Evolutionary conservation across 2,329 filamentous ascomycete species (phyloP), one percentile per base, ranked within the genome.

Genomic region (Penicillium concentricum): DNA sequence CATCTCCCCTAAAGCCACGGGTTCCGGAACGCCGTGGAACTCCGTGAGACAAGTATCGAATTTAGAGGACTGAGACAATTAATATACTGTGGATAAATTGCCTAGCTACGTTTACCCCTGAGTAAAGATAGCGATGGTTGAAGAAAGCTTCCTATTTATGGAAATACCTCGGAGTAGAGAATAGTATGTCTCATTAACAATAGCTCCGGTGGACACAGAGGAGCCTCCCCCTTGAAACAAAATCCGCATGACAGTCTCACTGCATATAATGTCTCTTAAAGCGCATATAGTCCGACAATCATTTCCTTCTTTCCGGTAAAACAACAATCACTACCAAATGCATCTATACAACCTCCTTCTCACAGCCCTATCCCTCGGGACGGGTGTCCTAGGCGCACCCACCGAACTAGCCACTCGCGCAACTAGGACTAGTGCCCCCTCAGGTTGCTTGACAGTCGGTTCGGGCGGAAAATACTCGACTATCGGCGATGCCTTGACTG

Each of bases 371-470:
- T 35, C 28, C 13, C 37, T 64, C 38, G 57, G 42, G 16, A 28
- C 48, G n/a, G 47, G 26, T n/a, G 37, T 51, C 13, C 30, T 56
- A 16, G 47, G 48, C 2, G 44, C 54, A 18, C 58, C 55, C 22
- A 34, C 24, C 15, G 44, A 52, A 2, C 39, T 67, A 6, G 44
- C 28, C 3, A 59, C 62, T 22, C 55, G 64, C 2, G 41, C 59
- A 2, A 46, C 55, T 5, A 59, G 66, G 26, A 65, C 57, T 0
- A 65, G 57, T 18, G 61, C 67, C 3, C 67, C 68, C 1, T 56
- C 61, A 1, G 68, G 66, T 2, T 70, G 69, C 51, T 51, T 69
- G 9, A 67, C 61, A 0, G 69, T 71, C 3, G 66, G 67, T 3
- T 54, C 56, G 1, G 30, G 35, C 16, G 65, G 61, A 1, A 62